Percentiles rank a stretch among this genome's conserved stretches.
These are phyloP conservation scores for Ramaria sp. DNA, from an alignment of 768 basidiomycete genomes.

Conservation along the genomic window DNA sequence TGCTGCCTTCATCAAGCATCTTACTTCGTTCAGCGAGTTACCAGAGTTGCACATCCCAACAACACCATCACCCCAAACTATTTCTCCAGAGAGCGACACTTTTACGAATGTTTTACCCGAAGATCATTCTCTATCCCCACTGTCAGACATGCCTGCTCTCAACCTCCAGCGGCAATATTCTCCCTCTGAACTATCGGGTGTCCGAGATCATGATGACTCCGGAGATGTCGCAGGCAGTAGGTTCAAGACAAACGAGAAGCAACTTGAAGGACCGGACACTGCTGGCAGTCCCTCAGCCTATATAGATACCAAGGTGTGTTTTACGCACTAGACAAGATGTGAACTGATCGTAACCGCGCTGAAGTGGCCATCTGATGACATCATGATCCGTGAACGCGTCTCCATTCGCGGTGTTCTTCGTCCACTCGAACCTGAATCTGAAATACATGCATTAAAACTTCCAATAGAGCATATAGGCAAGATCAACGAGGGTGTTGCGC, in stretches of 20 bases:
- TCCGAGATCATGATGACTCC: background rate
- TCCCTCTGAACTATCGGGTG: background rate
- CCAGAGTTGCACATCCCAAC: background rate
- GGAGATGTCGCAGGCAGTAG: constrained; percentile 11
- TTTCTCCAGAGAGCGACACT: background rate
- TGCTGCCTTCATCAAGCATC: constrained; percentile 53
- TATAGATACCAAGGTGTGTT: constrained; percentile 30
- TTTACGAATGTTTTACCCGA: background rate
- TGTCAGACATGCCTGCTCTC: background rate
- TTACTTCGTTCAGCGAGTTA: background rate
- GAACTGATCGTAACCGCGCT: background rate
- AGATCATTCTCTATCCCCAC: background rate
- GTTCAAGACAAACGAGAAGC: constrained; percentile 1
- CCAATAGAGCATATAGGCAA: constrained; percentile 57
- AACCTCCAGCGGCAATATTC: background rate
- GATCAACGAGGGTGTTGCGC: constrained; percentile 61
- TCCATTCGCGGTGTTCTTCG: constrained; percentile 76
- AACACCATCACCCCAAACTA: background rate
- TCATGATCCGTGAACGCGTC: constrained; percentile 89
- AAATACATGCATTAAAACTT: constrained; percentile 56
- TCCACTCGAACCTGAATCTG: constrained; percentile 59
- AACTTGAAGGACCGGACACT: constrained; percentile 16
- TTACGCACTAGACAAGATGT: constrained; percentile 11
- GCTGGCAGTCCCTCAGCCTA: constrained; percentile 63
- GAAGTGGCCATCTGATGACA: constrained; percentile 24